Conservation (phyloP, 2,329 filamentous ascomycete species). For the Microcera coccophila region DNA sequence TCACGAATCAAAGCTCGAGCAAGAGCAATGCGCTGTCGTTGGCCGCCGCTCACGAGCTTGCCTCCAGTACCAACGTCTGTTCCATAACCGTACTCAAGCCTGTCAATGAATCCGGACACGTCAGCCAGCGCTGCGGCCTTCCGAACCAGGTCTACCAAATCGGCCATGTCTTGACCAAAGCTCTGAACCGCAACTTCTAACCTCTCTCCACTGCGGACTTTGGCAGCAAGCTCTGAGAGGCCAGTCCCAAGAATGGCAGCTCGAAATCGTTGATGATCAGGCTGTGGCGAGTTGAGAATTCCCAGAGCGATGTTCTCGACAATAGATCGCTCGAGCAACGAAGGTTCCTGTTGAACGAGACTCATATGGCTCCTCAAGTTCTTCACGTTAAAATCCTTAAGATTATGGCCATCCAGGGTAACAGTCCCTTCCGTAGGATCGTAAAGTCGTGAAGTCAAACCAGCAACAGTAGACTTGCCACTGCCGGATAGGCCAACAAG, state of each 20-base stretch:
- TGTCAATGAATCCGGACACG: slow-evolving; percentile 52
- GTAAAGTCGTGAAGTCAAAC: slow-evolving; percentile 55
- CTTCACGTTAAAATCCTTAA: slow-evolving; percentile 46
- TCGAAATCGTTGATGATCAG: slow-evolving; percentile 40
- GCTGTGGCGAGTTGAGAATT: slow-evolving; percentile 40
- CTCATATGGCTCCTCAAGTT: slow-evolving; percentile 40
- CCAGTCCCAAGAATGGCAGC: slow-evolving; percentile 45
- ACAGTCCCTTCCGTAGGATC: slow-evolving; percentile 49
- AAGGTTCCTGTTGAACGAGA: slow-evolving; percentile 45
- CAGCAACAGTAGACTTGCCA: slow-evolving; percentile 55
- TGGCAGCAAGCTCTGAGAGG: slow-evolving; percentile 48
- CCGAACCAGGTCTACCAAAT: slow-evolving; percentile 50
- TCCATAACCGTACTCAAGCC: slow-evolving; percentile 51
- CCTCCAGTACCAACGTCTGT: slow-evolving; percentile 52
- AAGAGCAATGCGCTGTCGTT: slow-evolving; percentile 57
- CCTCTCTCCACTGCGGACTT: slow-evolving; percentile 49
- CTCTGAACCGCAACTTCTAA: slow-evolving; percentile 41
- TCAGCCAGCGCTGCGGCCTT: slow-evolving; percentile 56
- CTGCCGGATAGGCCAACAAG: slow-evolving; percentile 57
- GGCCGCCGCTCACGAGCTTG: slow-evolving; percentile 55
- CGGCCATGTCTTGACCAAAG: slow-evolving; percentile 41
- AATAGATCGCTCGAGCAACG: slow-evolving; percentile 44
- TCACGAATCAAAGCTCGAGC: slow-evolving; percentile 55
- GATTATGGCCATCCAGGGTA: slow-evolving; percentile 44
- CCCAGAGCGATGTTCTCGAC: slow-evolving; percentile 51